These are phyloP conservation scores for Fonsecaea pugnacius DNA, from an alignment of 2,329 filamentous ascomycete genomes.

Conservation along the genomic window DNA sequence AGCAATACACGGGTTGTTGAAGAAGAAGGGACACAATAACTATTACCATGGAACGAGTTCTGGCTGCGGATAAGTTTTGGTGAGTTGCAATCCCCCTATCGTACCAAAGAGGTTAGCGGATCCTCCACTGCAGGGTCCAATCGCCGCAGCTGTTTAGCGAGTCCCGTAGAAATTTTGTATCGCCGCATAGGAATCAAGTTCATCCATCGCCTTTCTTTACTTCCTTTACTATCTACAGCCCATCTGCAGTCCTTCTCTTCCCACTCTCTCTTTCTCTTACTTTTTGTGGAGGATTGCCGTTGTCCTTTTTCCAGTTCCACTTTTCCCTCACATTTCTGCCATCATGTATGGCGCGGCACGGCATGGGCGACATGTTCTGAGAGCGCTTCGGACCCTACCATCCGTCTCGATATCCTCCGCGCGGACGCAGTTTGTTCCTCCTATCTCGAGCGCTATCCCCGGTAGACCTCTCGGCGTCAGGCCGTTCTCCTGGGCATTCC, in stretches of 20 bases:
- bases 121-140: not conserved
- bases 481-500: slow-evolving; percentile 27
- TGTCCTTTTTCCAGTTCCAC: not conserved
- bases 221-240: not conserved
- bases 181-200: not conserved
- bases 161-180: slow-evolving; percentile 19
- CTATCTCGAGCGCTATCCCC: slow-evolving; percentile 4
- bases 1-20: too few relatives aligned
- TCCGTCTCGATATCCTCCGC: slow-evolving; percentile 22
- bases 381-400: slow-evolving; percentile 34
- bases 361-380: slow-evolving; percentile 28
- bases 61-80: not conserved
- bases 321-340: not conserved
- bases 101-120: not conserved
- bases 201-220: not conserved
- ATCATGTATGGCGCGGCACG: slow-evolving; percentile 40
- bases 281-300: not conserved
- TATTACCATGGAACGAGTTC: too few relatives aligned
- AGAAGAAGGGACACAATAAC: not conserved
- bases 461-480: slow-evolving; percentile 13
- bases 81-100: not conserved
- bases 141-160: slow-evolving; percentile 8
- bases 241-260: not conserved
- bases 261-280: not conserved
- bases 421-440: slow-evolving; percentile 19